phyloP scores from a whole-genome alignment of 2,329 filamentous ascomycete genomes.

The Tolypocladium cylindrosporum region DNA sequence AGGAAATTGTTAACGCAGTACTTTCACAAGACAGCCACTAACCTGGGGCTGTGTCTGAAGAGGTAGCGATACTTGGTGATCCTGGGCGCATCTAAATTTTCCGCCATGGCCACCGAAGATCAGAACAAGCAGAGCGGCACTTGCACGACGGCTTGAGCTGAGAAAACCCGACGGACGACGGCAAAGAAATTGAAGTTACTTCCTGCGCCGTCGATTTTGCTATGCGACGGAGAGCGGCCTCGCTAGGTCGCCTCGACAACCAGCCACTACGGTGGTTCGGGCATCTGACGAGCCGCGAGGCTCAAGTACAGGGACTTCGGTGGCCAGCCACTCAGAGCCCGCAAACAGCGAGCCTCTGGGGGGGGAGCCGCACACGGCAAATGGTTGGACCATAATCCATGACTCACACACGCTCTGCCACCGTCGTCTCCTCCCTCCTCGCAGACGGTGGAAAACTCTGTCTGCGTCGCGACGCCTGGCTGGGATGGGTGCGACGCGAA shows the following conservation, averaged over 20 bases:
- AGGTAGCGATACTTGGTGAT: conserved; percentile 19
- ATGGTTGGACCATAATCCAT: conserved; percentile 15
- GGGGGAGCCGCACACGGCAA: conserved; percentile 11
- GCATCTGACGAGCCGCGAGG: background rate
- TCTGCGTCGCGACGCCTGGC: conserved; percentile 4
- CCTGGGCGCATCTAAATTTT: conserved; percentile 20
- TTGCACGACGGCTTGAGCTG: background rate
- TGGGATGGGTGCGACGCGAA: conserved; percentile 6
- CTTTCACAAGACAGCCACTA: conserved; percentile 13
- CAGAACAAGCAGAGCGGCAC: background rate
- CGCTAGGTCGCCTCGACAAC: background rate
- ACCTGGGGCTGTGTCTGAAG: conserved; percentile 13
- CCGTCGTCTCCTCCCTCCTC: conserved; percentile 5
- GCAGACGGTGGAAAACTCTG: conserved; percentile 6
- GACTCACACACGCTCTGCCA: conserved; percentile 14
- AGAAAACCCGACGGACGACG: background rate
- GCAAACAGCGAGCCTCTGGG: conserved; percentile 19
- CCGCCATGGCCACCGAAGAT: background rate
- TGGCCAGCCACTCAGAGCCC: conserved; percentile 19
- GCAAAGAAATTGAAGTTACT: background rate
- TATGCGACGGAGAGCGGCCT: background rate
- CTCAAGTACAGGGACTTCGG: conserved; percentile 12
- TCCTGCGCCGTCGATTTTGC: background rate
- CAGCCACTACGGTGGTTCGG: background rate
- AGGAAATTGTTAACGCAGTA: conserved; percentile 29